phyloP scores from a whole-genome alignment of 2,329 filamentous ascomycete genomes.

The Aspergillus sp. region DNA sequence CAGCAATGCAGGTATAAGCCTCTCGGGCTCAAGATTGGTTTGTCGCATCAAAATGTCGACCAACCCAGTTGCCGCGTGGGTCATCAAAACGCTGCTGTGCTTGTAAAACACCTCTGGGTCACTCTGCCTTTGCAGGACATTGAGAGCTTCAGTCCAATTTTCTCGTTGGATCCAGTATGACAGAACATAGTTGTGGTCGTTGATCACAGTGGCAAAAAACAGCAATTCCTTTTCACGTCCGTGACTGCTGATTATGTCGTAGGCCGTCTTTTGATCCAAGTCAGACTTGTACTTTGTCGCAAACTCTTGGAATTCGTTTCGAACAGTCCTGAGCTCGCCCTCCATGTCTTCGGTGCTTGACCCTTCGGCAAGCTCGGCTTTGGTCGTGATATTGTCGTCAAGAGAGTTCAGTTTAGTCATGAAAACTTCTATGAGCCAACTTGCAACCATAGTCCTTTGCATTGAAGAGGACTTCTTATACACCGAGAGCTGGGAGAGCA shows the following conservation, averaged over 20 bases:
- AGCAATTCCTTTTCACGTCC: slow-evolving; percentile 90
- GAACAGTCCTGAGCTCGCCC: slow-evolving; percentile 68
- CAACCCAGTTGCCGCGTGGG: slow-evolving; percentile 76
- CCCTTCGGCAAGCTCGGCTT: slow-evolving; percentile 74
- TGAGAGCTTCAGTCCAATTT: slow-evolving; percentile 82
- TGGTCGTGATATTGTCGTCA: slow-evolving; percentile 89
- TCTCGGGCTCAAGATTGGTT: slow-evolving; percentile 76
- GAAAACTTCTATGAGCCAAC: slow-evolving; percentile 92
- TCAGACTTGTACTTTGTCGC: slow-evolving; percentile 80
- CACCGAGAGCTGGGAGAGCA: slow-evolving; percentile 76
- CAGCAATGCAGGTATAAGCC: slow-evolving; percentile 86
- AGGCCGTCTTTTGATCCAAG: slow-evolving; percentile 86
- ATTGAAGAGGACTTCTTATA: slow-evolving; percentile 83
- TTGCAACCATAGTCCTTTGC: slow-evolving; percentile 93
- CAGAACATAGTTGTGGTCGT: slow-evolving; percentile 92
- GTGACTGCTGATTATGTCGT: slow-evolving; percentile 94
- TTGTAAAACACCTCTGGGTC: slow-evolving; percentile 93
- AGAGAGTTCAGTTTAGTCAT: slow-evolving; percentile 96
- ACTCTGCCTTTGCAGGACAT: slow-evolving; percentile 88
- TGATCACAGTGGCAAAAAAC: slow-evolving; percentile 82
- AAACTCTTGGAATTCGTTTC: slow-evolving; percentile 85
- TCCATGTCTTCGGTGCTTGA: slow-evolving; percentile 66
- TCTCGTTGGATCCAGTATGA: slow-evolving; percentile 97
- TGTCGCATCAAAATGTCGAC: slow-evolving; percentile 97
- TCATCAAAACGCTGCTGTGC: slow-evolving; percentile 96